A percentile compares a stretch with the other conserved stretches of the same genome.
Conservation (phyloP, 805 yeast species). For the Candida taoyuanica region DNA sequence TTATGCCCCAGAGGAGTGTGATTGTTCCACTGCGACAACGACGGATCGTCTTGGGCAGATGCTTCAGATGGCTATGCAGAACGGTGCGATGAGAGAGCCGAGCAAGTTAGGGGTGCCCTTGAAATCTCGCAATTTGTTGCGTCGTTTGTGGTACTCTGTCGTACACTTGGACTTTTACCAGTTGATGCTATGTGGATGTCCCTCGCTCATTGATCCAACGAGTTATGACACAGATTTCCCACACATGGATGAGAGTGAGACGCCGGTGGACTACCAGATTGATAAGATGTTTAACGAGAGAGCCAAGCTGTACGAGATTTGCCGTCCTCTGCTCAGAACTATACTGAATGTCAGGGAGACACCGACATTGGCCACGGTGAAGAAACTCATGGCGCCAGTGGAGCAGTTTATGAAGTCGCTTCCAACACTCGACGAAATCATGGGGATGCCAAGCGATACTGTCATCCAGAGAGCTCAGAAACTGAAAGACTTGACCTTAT, state of each 20-base stretch:
- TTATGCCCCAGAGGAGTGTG: constrained; percentile 24
- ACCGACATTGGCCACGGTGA: constrained; percentile 15
- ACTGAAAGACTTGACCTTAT: constrained; percentile 4
- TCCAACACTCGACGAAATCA: constrained; percentile 12
- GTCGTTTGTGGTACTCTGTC: constrained; percentile 25
- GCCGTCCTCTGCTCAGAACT: constrained; percentile 17
- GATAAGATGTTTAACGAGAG: constrained; percentile 17
- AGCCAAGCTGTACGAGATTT: constrained; percentile 12
- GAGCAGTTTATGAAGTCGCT: constrained; percentile 6
- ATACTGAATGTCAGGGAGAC: constrained; percentile 18
- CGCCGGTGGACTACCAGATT: constrained; percentile 19
- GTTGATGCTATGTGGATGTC: constrained; percentile 19
- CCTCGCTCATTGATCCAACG: constrained; percentile 20
- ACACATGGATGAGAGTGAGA: constrained; percentile 20
- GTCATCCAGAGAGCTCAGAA: constrained; percentile 18
- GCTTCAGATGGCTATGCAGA: constrained; percentile 20
- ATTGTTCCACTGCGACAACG: constrained; percentile 18
- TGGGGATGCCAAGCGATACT: constrained; percentile 17
- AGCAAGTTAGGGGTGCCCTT: constrained; percentile 10
- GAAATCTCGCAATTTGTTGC: constrained; percentile 14
- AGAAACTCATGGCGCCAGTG: constrained; percentile 11
- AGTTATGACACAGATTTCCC: constrained; percentile 25
- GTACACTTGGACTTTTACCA: constrained; percentile 21
- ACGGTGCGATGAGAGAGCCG: constrained; percentile 24
- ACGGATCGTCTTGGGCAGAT: constrained; percentile 20